phyloP scores from a whole-genome alignment of 495 filamentous ascomycete species.

The Pyrenula massariospora region DNA sequence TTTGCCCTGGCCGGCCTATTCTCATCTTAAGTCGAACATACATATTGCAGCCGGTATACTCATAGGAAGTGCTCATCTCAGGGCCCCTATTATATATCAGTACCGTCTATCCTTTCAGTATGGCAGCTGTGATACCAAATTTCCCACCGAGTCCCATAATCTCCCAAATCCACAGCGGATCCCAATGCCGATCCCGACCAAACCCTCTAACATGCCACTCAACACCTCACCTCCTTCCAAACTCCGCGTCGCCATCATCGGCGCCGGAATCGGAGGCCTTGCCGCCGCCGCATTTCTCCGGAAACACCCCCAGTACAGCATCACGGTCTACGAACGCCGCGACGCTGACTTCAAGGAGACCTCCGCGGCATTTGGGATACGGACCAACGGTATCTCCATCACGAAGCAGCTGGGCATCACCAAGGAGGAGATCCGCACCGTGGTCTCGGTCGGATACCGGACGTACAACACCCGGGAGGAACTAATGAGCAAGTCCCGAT shows the following conservation, averaged over 20 bases:
- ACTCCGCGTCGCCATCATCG: slow-evolving; percentile 3
- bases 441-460: slow-evolving; percentile 1
- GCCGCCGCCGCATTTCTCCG: slow-evolving; percentile 5
- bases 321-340: slow-evolving; percentile 5
- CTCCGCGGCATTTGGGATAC: slow-evolving; percentile 2
- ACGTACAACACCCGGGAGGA: slow-evolving; percentile 4
- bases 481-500: slow-evolving; percentile 1
- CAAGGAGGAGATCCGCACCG: slow-evolving; percentile 1
- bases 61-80: too few species aligned
- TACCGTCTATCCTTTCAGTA: too few species aligned
- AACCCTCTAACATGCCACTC: too few species aligned
- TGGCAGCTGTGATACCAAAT: too few species aligned
- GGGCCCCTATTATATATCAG: too few species aligned
- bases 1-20: too few species aligned
- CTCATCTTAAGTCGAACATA: too few species aligned
- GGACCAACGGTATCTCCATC: slow-evolving; percentile 2
- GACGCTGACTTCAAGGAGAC: slow-evolving; percentile 1
- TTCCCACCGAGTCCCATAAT: too few species aligned
- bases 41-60: too few species aligned
- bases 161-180: too few species aligned
- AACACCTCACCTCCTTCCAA: too few species aligned
- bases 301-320: slow-evolving; percentile 1
- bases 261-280: slow-evolving; percentile 4
- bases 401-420: slow-evolving; percentile 4
- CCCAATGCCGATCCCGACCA: too few species aligned